Conservation (phyloP, 1,139 yeast genomes). For the Williopsis jadinii region DNA sequence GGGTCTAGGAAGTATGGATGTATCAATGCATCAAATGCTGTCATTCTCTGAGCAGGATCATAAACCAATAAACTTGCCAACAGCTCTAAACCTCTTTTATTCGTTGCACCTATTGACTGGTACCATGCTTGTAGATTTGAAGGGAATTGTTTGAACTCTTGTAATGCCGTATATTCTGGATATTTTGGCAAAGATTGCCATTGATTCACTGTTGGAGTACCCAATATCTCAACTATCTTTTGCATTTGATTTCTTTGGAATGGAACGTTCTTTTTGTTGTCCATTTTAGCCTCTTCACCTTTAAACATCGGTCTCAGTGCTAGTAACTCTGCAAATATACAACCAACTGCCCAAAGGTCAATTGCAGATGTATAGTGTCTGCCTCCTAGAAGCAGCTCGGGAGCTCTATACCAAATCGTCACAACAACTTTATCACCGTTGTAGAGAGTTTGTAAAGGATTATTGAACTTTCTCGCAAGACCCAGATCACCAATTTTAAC, state of each 20-base stretch:
- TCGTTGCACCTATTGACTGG: constrained; percentile 68
- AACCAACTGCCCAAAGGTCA: constrained; percentile 96
- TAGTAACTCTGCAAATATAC: constrained; percentile 86
- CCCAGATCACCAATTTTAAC: constrained; percentile 97
- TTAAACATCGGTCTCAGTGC: constrained; percentile 90
- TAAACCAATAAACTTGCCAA: constrained; percentile 62
- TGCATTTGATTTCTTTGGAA: constrained; percentile 90
- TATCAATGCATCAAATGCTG: constrained; percentile 66
- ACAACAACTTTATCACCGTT: constrained; percentile 97
- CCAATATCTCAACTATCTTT: constrained; percentile 83
- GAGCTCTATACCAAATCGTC: constrained; percentile 97
- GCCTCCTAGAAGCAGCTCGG: constrained; percentile 85
- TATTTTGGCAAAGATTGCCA: constrained; percentile 79
- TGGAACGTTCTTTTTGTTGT: constrained; percentile 85
- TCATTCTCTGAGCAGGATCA: constrained; percentile 75
- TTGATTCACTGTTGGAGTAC: constrained; percentile 66
- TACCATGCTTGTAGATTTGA: constrained; percentile 79
- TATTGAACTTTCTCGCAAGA: constrained; percentile 81
- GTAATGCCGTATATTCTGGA: constrained; percentile 74
- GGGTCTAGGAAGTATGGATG: constrained; percentile 70
- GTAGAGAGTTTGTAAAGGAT: constrained; percentile 82
- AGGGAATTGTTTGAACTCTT: constrained; percentile 57
- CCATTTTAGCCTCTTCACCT: constrained; percentile 97
- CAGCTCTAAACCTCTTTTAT: constrained; percentile 59
- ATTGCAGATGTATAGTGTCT: constrained; percentile 93